Percentiles rank a stretch among this genome's conserved stretches.
These are phyloP conservation scores for Conoideocrella luteorostrata DNA, from an alignment of 2,329 filamentous ascomycete genomes.

Conservation along the genomic window DNA sequence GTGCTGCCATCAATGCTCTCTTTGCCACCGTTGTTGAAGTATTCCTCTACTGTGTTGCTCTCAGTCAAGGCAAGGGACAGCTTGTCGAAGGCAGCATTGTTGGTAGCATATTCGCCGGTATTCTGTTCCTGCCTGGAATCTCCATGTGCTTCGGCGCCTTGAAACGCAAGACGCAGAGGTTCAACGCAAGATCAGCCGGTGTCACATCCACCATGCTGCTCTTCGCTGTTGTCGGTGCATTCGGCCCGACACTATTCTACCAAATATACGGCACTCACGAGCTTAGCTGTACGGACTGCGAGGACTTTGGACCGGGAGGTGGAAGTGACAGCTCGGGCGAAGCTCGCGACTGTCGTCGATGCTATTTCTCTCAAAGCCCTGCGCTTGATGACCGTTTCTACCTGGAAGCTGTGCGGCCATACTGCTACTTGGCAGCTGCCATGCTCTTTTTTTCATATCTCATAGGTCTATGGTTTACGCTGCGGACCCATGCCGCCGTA, in stretches of 20 bases:
- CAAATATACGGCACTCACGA: slow-evolving; percentile 98
- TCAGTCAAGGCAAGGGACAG: slow-evolving; percentile 85
- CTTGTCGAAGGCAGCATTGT: slow-evolving; percentile 96
- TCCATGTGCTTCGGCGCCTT: slow-evolving; percentile 99
- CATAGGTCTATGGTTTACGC: slow-evolving; percentile 90
- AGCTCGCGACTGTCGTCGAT: slow-evolving; percentile 77
- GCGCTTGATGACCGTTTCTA: slow-evolving; percentile 85
- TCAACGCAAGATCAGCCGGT: slow-evolving; percentile 93
- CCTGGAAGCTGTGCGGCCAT: slow-evolving; percentile 81
- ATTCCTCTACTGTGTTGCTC: slow-evolving; percentile 90
- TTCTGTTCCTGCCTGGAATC: slow-evolving; percentile 86
- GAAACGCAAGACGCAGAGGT: slow-evolving; percentile 95
- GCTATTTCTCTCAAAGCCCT: slow-evolving; percentile 86
- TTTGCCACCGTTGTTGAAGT: slow-evolving; percentile 98
- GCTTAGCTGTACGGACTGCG: slow-evolving; percentile 70
- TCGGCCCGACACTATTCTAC: slow-evolving; percentile 94
- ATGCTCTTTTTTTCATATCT: slow-evolving; percentile 89
- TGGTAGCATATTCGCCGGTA: slow-evolving; percentile 94
- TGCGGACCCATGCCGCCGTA: slow-evolving; percentile 90
- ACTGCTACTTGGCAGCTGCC: slow-evolving; percentile 80
- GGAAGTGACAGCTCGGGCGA: slow-evolving; percentile 27
- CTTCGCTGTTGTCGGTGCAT: slow-evolving; percentile 91
- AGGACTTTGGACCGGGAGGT: slow-evolving; percentile 35
- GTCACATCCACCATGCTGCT: slow-evolving; percentile 97
- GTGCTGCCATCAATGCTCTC: slow-evolving; percentile 94